Evolutionary conservation across 805 yeast genomes (phyloP), one percentile per base, ranked within the genome.

Genomic region (Candida ovalis): DNA sequence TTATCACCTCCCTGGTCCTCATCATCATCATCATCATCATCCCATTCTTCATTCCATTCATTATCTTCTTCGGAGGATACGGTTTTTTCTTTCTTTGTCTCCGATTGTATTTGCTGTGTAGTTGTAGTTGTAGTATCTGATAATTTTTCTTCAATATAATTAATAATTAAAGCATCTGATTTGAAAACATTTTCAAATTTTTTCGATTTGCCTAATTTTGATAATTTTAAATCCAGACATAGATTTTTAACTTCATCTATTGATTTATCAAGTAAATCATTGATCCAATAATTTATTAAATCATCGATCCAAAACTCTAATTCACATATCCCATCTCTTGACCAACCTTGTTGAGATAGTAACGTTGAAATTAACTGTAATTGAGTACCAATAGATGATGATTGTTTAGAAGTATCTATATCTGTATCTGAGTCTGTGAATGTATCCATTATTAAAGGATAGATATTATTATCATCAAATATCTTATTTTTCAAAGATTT

Each of bases 261-360:
- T 2, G 64, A 47, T 22, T 48, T 41, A 24, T 61, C 62, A 21
- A 56, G 53, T 27, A 64, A 46, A 24, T 52, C 59, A 24, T 52
- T 52, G 1, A 63, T 50, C 68, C 69, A 66, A 21, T 62, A 61
- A 23, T 43, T 61, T 2, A 55, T 48, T 8, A 63, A 47, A 46
- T 65, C 68, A 36, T 63, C 68, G 9, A 61, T 57, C 70, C 70
- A 66, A 44, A 64, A 64, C 45, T 64, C 69, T 13, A 66, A 46
- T 42, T 66, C 70, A 37, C 64, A 62, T 3, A 57, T 49, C 1
- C 61, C 64, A 50, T 63, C 67, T 15, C 58, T 48, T 1, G 67
- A 57, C 66, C 69, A 64, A 2, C 62, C 60, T 2, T 50, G 42
- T 38, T 56, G 54, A 4, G 64, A 50, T 13, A 66, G 28, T n/a